phyloP scores from a whole-genome alignment of 805 yeast genomes.

The Saccharomycopsis fibuligera region DNA sequence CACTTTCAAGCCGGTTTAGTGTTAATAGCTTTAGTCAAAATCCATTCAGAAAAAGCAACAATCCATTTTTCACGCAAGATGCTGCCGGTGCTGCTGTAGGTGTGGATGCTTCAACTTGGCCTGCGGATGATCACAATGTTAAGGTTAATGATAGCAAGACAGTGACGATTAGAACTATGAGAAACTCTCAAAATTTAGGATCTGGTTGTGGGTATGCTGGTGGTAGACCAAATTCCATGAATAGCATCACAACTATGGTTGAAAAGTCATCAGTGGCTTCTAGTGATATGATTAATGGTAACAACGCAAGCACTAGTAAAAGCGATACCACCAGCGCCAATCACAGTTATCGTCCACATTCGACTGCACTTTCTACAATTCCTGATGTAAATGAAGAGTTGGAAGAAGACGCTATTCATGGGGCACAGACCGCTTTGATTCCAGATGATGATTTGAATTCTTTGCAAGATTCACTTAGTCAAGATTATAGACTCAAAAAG shows the following conservation, averaged over 20 bases:
- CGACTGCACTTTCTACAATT: constrained; percentile 1
- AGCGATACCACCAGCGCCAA: too few relatives aligned
- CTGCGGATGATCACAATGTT: too few relatives aligned
- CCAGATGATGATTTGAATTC: constrained; percentile 14
- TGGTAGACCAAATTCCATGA: too few relatives aligned
- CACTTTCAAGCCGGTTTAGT: background rate
- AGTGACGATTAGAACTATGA: constrained; percentile 1
- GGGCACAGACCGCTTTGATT: constrained; percentile 8
- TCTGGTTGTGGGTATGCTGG: background rate
- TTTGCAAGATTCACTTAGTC: constrained; percentile 9
- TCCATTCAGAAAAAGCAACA: background rate
- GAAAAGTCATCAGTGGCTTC: background rate
- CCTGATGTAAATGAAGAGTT: constrained; percentile 6
- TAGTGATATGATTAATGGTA: too few relatives aligned
- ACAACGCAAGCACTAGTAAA: too few relatives aligned
- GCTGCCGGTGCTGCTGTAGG: too few relatives aligned
- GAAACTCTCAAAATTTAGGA: background rate
- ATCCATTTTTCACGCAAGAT: too few relatives aligned
- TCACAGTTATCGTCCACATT: background rate
- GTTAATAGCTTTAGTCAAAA: background rate
- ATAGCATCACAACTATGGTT: background rate
- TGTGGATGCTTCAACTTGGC: too few relatives aligned
- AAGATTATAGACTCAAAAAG: constrained; percentile 12
- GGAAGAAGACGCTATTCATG: constrained; percentile 5
- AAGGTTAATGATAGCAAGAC: constrained; percentile 2